Conservation (phyloP, 108 stramenopile species). For the Hondaea fermentalgiana region DNA sequence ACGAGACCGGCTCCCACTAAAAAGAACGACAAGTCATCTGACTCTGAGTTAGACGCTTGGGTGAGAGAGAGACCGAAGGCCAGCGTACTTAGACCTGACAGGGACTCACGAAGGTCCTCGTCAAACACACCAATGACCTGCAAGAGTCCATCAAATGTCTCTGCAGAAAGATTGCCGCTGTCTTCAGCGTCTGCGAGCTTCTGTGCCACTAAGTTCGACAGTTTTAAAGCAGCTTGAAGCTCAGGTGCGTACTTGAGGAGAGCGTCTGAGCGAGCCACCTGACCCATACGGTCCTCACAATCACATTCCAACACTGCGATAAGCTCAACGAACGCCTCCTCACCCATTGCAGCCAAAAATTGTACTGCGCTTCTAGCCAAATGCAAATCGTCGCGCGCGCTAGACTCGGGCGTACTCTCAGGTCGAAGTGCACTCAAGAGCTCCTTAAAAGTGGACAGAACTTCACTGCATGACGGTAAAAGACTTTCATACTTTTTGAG, state of each 20-base stretch:
- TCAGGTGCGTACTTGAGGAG: neutral
- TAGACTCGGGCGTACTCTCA: neutral
- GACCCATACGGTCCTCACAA: neutral
- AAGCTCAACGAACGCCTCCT: neutral
- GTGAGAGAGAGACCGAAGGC: neutral
- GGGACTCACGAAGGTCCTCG: neutral
- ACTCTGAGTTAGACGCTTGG: neutral
- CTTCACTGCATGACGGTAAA: neutral
- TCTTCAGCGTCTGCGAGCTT: neutral
- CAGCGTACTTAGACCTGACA: neutral
- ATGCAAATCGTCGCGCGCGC: neutral
- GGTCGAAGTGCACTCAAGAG: neutral
- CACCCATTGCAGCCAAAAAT: neutral
- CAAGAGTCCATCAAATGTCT: neutral
- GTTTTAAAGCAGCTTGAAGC: neutral
- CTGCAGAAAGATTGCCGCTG: neutral
- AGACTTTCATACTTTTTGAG: neutral
- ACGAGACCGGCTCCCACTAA: neutral
- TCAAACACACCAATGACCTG: neutral
- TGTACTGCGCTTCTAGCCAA: neutral
- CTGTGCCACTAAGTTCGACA: neutral
- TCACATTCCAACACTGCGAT: neutral
- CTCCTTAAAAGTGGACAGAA: neutral
- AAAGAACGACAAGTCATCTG: neutral
- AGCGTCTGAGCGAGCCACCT: neutral